A percentile compares a stretch with the other conserved stretches of the same genome.
Conservation (phyloP, 2,329 filamentous ascomycete species). For the Orbilia ellipsospora region DNA sequence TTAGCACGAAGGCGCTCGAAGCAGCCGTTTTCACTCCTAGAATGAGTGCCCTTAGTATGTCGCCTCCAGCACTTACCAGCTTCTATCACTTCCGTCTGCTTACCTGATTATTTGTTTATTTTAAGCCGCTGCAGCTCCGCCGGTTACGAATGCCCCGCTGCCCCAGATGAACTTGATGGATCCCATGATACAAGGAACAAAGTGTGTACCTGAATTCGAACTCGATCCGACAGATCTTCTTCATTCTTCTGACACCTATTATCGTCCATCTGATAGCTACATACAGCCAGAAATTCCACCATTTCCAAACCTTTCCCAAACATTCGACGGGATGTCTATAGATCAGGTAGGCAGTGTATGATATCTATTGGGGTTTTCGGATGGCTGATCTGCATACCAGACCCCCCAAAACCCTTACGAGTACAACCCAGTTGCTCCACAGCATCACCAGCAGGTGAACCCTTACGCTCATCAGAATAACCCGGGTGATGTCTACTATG, state of each 20-base stretch:
- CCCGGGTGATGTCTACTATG: conserved; percentile 69
- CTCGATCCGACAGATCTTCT: no score
- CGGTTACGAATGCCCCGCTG: conserved; percentile 60
- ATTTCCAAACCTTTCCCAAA: conserved; percentile 45
- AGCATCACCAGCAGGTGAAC: conserved; percentile 63
- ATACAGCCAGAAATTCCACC: conserved; percentile 44
- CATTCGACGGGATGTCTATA: conserved; percentile 38
- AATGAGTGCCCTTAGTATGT: conserved; percentile 62
- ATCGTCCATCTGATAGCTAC: conserved; percentile 26
- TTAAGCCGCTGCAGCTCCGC: conserved; percentile 58
- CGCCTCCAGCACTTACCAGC: conserved; percentile 25
- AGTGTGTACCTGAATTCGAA: conserved; percentile 8
- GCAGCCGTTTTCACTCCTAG: conserved; percentile 87
- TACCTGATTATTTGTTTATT: background rate
- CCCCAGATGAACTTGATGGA: conserved; percentile 59
- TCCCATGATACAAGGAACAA: conserved; percentile 46
- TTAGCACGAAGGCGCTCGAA: conserved; percentile 89
- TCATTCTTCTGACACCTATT: no score
- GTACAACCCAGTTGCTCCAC: conserved; percentile 61
- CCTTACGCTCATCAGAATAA: conserved; percentile 67
- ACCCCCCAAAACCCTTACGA: conserved; percentile 59
- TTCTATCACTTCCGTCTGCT: conserved; percentile 58
- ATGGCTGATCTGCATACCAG: background rate
- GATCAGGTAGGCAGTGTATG: conserved; percentile 28
- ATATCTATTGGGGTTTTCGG: background rate